These are phyloP conservation scores for Keithomyces neogunnii DNA, from an alignment of 2,329 filamentous ascomycete genomes.

Conservation along the genomic window DNA sequence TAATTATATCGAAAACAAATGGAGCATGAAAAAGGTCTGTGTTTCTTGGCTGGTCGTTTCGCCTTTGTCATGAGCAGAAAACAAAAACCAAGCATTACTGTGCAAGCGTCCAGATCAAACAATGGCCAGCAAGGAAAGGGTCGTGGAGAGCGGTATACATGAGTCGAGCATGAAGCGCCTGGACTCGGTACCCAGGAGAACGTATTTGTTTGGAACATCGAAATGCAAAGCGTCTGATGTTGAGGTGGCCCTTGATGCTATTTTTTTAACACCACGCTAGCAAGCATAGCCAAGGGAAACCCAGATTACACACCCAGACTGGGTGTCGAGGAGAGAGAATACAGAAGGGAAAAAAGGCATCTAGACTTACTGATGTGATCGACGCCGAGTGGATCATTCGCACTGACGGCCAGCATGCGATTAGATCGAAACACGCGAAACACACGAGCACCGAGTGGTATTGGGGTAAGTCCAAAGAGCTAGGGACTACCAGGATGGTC, in stretches of 20 bases:
- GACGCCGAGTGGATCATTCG: constrained; percentile 10
- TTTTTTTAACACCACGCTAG: constrained; percentile 5
- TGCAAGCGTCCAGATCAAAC: background rate
- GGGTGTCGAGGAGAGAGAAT: constrained; percentile 1
- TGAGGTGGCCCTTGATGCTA: constrained; percentile 7
- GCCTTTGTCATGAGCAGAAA: background rate
- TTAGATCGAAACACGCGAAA: constrained; percentile 14
- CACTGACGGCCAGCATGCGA: constrained; percentile 8
- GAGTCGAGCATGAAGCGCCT: constrained; percentile 1
- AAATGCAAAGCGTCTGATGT: constrained; percentile 6
- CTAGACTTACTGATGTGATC: constrained; percentile 7
- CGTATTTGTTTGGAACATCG: background rate
- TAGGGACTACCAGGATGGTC: constrained; percentile 1
- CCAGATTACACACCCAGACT: background rate
- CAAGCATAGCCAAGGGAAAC: background rate
- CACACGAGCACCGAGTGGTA: constrained; percentile 8
- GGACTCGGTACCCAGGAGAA: background rate
- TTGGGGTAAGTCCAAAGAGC: constrained; percentile 1
- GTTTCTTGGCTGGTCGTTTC: background rate
- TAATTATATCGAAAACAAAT: background rate
- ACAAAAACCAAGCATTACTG: background rate
- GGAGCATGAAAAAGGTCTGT: background rate
- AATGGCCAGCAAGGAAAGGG: background rate
- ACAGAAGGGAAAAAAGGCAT: background rate
- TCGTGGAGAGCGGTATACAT: background rate